Base-by-base conservation (phyloP, 2,329 filamentous ascomycete species). In the Metarhizium brunneum region DNA sequence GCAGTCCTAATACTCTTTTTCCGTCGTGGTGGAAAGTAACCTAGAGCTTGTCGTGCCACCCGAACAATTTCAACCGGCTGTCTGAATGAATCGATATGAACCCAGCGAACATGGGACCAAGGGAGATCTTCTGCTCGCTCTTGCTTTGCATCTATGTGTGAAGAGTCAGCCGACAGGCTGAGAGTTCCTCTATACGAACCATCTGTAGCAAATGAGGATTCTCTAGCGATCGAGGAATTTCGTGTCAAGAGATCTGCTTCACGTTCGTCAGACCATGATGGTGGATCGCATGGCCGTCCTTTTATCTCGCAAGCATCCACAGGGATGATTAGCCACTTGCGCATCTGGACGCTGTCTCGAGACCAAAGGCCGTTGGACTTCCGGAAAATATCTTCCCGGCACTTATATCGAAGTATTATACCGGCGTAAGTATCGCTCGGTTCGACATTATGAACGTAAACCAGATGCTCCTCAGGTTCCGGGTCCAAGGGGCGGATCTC, bases 331-430 rank as follows among this genome's bases (percentile, higher is more conserved):
- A 99, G 79, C 60, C 83, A 86, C 64, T 89, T 89, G 57, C 92
- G 85, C 50, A 85, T 83, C 68, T 96, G 92, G 40, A 97, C 87
- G 59, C 84, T 90, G 67, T 97, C 94, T 60, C 91, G 90, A 6
- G 91, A 90, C 94, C 94, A 99, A 65, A 99, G 84, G 11, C 94
- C 84, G 68, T 99, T 99, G 43, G 90, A 85, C 68, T 89, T 94
- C 57, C 90, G 82, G 61, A 99, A 85, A 2, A 87, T 81, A 50
- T 92, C 87, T 55, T 91, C 85, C 59, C 88, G 83, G 68, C 92
- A 97, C 63, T 89, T 87, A 71, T 95, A 99, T 63, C 86, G 88
- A 61, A 99, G 85, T 53, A 94, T 87, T 52, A 99, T 85, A 2
- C 94, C 92, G 1, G 92, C 91, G 62, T 97, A 85, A 2, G 91